Evolutionary conservation across 192 early-diverging fungal species (phyloP), one percentile per base, ranked within the genome.

Genomic region (Hyaloraphidium curvatum): DNA sequence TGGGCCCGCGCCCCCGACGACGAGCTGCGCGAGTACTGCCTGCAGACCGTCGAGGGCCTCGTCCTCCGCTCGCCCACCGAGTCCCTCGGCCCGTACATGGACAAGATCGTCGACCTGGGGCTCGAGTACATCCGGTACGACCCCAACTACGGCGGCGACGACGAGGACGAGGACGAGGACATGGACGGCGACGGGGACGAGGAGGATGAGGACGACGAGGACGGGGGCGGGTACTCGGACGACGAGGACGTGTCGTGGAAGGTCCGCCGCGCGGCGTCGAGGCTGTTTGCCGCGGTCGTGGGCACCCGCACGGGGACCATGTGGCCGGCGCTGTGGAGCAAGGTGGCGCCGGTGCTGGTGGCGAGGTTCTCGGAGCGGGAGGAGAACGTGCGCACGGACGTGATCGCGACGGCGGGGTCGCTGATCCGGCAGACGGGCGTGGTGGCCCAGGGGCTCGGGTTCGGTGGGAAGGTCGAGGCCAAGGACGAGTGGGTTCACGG

Each of bases 211-310:
- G 64, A 59, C 23, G 69, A 72, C 25, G 72, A 72, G 59, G 72
- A 71, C 11, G 73, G 71, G 11, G 81, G 76, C 17, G 82, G 82
- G 51, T 87, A 82, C 63, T 84, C 82, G 3, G 88, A 91, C 52
- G 86, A 91, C 35, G 89, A 91, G 43, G 89, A 91, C 55, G 71
- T 90, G 55, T 86, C 84, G 1, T 91, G 86, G 87, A 91, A 91
- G 59, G 89, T 90, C 3, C 81, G 89, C 40, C 69, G 81, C 11
- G 76, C 85, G 1, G 70, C 82, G n/a, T 71, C 80, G 4, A 86
- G 84, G 56, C 55, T 89, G 2, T 60, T 91, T 0, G 55, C 71
- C 1, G 60, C 73, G 30, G 54, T 76, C 31, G 82, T 91, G 40
- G 73, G 65, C 33, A 86, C 86, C 0, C 78, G 80, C 3, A 22